phyloP scores from a whole-genome alignment of 208 protist genomes.

The Blastocrithidia nonstop region DNA sequence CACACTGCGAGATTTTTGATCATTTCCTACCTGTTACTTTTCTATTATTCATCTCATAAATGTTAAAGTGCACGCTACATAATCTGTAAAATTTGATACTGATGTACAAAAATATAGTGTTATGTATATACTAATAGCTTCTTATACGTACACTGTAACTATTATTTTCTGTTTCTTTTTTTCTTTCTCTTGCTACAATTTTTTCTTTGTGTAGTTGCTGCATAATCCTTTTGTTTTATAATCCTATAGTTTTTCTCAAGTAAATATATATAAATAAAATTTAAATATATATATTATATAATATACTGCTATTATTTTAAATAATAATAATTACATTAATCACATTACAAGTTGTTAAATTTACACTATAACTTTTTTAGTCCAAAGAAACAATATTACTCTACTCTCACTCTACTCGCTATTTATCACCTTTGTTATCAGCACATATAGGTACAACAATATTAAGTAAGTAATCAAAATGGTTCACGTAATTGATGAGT shows the following conservation, averaged over 20 bases:
- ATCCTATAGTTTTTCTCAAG: background rate
- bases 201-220: background rate
- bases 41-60: no score
- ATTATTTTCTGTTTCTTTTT: slow-evolving; percentile 3
- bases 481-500: slow-evolving; percentile 39
- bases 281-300: background rate
- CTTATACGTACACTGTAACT: background rate
- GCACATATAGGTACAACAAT: no score
- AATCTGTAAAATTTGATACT: no score
- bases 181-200: slow-evolving; percentile 6
- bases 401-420: no score
- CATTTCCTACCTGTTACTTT: no score
- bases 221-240: background rate
- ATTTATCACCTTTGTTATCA: no score
- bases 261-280: background rate
- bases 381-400: no score
- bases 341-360: no score
- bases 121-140: background rate
- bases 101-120: background rate
- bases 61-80: no score
- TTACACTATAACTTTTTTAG: no score
- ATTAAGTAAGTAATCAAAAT: no score
- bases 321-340: background rate
- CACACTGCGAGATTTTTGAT: no score
- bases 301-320: background rate